These are phyloP conservation scores for Eucalyptus marginata DNA, from an alignment of 345 rosid species.

Conservation along the genomic window DNA sequence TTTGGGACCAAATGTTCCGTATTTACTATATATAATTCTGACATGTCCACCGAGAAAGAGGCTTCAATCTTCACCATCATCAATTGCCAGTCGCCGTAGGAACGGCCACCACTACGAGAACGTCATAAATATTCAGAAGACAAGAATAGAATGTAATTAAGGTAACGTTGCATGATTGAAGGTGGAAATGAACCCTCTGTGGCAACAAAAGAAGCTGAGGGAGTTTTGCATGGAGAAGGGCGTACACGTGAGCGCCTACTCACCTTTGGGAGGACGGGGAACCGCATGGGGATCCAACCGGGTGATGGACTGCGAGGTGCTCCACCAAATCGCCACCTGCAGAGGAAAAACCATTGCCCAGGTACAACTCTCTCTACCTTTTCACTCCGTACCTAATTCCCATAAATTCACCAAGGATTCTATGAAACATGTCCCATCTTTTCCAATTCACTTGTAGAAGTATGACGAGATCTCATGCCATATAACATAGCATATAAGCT, in stretches of 20 bases:
- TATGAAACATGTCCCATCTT: background rate
- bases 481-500: background rate
- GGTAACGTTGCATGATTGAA: background rate
- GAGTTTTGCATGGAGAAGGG: conserved; percentile 7
- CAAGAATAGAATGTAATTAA: background rate
- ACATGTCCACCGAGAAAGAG: background rate
- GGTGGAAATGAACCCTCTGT: conserved; percentile 21
- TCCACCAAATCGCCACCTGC: conserved; percentile 5
- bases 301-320: conserved; percentile 4
- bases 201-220: conserved; percentile 17
- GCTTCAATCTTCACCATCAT: background rate
- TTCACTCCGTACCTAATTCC: background rate
- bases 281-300: conserved; percentile 5
- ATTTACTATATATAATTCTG: background rate
- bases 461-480: background rate
- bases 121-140: background rate
- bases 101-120: background rate
- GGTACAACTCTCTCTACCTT: background rate
- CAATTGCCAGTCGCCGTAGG: background rate
- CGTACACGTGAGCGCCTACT: conserved; percentile 2
- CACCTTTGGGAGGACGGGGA: conserved; percentile 16
- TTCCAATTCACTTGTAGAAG: background rate
- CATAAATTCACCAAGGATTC: background rate
- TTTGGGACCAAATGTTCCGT: background rate
- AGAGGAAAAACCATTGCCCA: conserved; percentile 10